phyloP scores from a whole-genome alignment of 495 filamentous ascomycete genomes.

The Aspergillus steynii region DNA sequence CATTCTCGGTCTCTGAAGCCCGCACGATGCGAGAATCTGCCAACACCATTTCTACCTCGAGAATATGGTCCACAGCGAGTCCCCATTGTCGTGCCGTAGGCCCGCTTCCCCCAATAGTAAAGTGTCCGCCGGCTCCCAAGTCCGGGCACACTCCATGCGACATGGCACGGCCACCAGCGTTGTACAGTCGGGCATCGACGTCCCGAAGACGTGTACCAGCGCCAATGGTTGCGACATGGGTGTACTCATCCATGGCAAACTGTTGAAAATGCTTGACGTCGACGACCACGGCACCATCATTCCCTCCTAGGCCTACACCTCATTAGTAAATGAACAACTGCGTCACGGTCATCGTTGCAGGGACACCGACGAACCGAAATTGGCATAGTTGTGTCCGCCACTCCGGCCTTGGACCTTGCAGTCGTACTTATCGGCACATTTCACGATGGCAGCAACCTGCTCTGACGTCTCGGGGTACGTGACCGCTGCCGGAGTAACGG shows the following conservation, averaged over 20 bases:
- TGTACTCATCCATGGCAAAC: constrained; percentile 53
- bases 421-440: constrained; percentile 53
- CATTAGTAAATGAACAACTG: background rate
- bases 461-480: constrained; percentile 56
- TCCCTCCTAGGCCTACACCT: constrained; percentile 44
- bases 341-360: constrained; percentile 24
- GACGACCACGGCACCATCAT: constrained; percentile 43
- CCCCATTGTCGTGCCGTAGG: constrained; percentile 64
- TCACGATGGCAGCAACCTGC: constrained; percentile 59
- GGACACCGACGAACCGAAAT: constrained; percentile 50
- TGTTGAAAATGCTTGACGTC: constrained; percentile 49
- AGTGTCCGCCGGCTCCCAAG: constrained; percentile 75
- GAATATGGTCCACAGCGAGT: constrained; percentile 61
- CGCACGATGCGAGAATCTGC: constrained; percentile 54
- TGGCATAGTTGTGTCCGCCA: constrained; percentile 75
- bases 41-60: constrained; percentile 62
- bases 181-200: constrained; percentile 56
- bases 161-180: constrained; percentile 63
- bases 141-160: constrained; percentile 65
- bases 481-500: constrained; percentile 61
- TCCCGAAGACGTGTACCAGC: constrained; percentile 63
- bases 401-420: constrained; percentile 68
- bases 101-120: constrained; percentile 70
- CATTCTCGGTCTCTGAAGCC: constrained; percentile 37
- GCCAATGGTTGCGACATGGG: constrained; percentile 63